phyloP scores from a whole-genome alignment of 176 grass and related monocot species.

The Urochloa ruziziensis region DNA sequence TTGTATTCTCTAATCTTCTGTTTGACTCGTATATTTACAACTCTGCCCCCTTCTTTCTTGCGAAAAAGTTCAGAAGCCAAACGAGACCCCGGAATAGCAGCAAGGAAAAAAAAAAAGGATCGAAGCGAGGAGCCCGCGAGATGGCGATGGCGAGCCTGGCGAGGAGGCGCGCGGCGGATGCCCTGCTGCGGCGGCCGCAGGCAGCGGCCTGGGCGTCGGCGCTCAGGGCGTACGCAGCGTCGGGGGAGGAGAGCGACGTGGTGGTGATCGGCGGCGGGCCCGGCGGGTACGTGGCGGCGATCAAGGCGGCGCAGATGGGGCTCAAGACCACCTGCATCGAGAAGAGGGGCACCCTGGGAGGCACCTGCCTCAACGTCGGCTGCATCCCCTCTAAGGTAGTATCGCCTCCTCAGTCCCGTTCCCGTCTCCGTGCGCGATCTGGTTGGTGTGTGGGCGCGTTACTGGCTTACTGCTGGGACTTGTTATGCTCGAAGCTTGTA shows the following conservation, averaged over 20 bases:
- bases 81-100: not conserved
- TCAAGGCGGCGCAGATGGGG: constrained; percentile 87
- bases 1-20: not conserved
- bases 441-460: not conserved
- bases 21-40: not conserved
- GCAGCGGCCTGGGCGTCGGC: constrained; percentile 29
- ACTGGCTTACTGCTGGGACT: not conserved
- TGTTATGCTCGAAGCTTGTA: not conserved
- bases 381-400: constrained; percentile 97
- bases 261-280: constrained; percentile 89
- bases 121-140: constrained; percentile 24
- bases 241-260: constrained; percentile 80
- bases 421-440: not conserved
- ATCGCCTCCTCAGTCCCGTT: not conserved
- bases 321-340: constrained; percentile 96
- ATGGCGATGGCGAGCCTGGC: constrained; percentile 78
- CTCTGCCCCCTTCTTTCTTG: constrained; percentile 25
- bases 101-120: not conserved
- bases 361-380: constrained; percentile 91
- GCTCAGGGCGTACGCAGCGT: constrained; percentile 46
- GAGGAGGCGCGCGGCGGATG: constrained; percentile 55
- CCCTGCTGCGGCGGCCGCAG: constrained; percentile 34
- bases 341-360: constrained; percentile 78
- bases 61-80: constrained; percentile 29
- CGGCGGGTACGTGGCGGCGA: constrained; percentile 84